Base-by-base conservation (phyloP, 78 protist species). In the Acrasis kona region DNA sequence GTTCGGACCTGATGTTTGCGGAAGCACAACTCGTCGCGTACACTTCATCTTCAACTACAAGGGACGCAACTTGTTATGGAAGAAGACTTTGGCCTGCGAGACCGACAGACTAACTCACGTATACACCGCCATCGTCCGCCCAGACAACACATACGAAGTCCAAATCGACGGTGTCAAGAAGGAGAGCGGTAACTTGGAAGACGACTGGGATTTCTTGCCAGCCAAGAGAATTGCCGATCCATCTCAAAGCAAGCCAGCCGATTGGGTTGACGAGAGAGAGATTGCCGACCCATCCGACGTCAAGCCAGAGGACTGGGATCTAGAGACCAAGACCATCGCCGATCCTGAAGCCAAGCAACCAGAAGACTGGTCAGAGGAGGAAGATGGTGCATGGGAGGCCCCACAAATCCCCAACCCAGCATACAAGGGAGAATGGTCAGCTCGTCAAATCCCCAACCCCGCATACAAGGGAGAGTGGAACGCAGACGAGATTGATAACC, bases 381-480 rank as follows among this genome's bases (percentile, higher is more conserved):
- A 87, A 5, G 97, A 95, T 69, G 99, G 99, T 28, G 98, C 94
- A 82, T 97, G 97, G 97, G 98, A 94, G 87, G 92, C 96, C 34
- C 97, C 97, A 72, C 39, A 75, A 84, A 87, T 93, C 72, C 85
- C 84, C 89, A 96, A 96, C 88, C 99, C 99, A 66, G 95, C 85
- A 67, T 90, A 65, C 91, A 85, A 91, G 88, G 84, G 88, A 42
- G 73, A 32, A 80, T 78, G 80, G 84, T 29, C 1, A 67, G 78
- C 97, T 65, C 65, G 72, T 81, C 79, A 30, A 87, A 94, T 96
- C 82, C 72, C 84, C 76, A 96, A 96, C 90, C 96, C 97, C 57
- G 95, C 36, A 9, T 95, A 92, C 93, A 87, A 91, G 89, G 97
- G 97, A 76, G 84, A 76, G 87, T 94, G 95, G 95, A 88, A 57